Base-by-base conservation (phyloP, 106 monocot genomes). In the Dioscorea zingiberensis region DNA sequence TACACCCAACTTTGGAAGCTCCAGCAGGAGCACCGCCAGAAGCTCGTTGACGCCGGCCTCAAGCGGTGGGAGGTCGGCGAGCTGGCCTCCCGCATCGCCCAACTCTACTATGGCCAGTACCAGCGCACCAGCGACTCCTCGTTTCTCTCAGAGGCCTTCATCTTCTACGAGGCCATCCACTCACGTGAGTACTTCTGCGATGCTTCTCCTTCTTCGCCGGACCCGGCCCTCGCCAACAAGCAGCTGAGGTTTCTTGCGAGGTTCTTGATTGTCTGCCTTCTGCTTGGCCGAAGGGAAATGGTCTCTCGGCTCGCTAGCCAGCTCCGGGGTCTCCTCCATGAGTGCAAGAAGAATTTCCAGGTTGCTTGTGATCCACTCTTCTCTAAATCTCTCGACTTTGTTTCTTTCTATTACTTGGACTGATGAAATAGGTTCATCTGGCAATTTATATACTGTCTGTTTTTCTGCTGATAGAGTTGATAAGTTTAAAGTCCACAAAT, bases 1-100 rank as follows among this genome's bases (percentile, higher is more conserved):
- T 89, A 89, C 73, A 89, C 89, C 9, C 78, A 73, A 69, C 70
- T 89, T 7, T 89, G 89, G 89, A 84, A 79, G 76, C 67, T 89
- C 67, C 89, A 89, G 78, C 84, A 89, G 76, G 89, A 85, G 70
- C 59, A 79, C 67, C 74, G 89, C 13, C 78, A 76, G 73, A 69
- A 72, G 70, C 84, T 89, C 25, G 19, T 76, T 32, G 89, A 89
- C 21, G 89, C 81, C 9, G 89, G 89, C 5, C 60, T 89, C 32
- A 75, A 71, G 70, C 53, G 89, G 56, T 89, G 89, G 89, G 81
- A 89, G 81, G 62, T 89, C 22, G 89, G 89, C 4, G 89, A 89
- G 78, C 85, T 89, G 53, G 89, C 89, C 25, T 81, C 89, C 10
- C 48, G 89, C 62, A 85, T 89, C 58, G 89, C 89, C 0, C 89